Evolutionary conservation across 768 basidiomycete genomes (phyloP), one percentile per base, ranked within the genome.

Genomic region (Phylloporus arenicola): DNA sequence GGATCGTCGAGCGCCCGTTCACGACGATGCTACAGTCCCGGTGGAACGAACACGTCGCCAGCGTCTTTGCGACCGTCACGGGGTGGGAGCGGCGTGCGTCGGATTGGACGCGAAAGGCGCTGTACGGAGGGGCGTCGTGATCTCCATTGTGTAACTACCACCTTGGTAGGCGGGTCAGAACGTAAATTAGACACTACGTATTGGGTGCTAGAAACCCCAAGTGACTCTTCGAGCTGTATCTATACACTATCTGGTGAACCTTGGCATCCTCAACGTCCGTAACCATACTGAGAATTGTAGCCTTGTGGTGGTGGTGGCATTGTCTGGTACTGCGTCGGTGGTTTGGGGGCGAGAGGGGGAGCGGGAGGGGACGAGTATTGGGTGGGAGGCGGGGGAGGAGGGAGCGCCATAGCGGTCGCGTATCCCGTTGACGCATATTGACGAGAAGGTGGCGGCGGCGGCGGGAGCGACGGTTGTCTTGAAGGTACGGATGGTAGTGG

Each of bases 11-110:
- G 43, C 68, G 60, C 20, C 77, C 78, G 1, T 77, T 83, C 55
- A 55, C 64, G 4, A 61, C 74, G 3, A 69, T 81, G 35, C 37
- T 84, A 20, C 72, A 84, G 55, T 72, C 73, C 14, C 70, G 64
- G 43, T 86, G 83, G 83, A 86, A 86, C 57, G 64, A 73, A 13
- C 75, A 84, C 53, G 57, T 84, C 17, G 79, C 72, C 6, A 60
- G 59, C 34, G 52, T 79, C 20, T 78, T 77, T 50, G 56, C 64
- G 19, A 72, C 75, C 12, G 68, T 76, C 48, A 64, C 71, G 22
- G 65, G 65, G 30, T 76, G 75, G 72, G 81, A 82, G 49, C 70
- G 61, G 30, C 70, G 68, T 6, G 73, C 71, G 27, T 67, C 68
- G 40, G 74, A 71, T 6, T 78, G 78, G 79, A 75, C 78, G 20